A percentile compares a stretch with the other conserved stretches of the same genome.
Evolutionary conservation across 305 asterid species (phyloP).

Genomic region (Withania somnifera): DNA sequence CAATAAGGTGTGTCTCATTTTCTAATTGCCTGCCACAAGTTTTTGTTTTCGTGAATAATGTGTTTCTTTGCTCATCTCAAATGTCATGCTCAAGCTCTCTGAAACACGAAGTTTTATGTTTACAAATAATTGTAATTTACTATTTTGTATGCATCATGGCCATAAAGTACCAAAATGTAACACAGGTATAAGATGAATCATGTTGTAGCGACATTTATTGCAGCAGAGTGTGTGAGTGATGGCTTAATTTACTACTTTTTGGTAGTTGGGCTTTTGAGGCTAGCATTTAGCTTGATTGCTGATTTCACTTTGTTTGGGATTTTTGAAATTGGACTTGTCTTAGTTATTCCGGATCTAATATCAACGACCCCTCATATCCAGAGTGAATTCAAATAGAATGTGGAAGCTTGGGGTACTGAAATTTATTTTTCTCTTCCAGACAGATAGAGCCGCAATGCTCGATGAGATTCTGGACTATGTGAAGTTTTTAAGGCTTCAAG

Average conservation of each 20-base stretch:
- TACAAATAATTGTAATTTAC: neutral
- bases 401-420: neutral
- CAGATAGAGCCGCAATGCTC: conserved; percentile 49
- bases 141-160: neutral
- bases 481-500: conserved; percentile 47
- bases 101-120: neutral
- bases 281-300: too few species aligned
- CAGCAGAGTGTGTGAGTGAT: neutral
- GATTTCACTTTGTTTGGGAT: too few species aligned
- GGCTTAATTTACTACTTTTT: neutral
- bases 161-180: neutral
- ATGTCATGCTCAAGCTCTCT: neutral
- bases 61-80: neutral
- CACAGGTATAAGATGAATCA: neutral
- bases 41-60: neutral
- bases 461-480: conserved; percentile 49
- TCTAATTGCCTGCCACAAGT: neutral
- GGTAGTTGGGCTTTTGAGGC: neutral
- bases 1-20: conserved; percentile 48
- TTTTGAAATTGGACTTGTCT: neutral
- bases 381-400: neutral
- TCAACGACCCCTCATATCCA: neutral
- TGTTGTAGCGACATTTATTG: neutral
- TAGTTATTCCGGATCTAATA: neutral
- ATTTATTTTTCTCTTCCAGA: conserved; percentile 21